Evolutionary conservation across 2,329 filamentous ascomycete genomes (phyloP), one percentile per base, ranked within the genome.

Genomic region (Microcera coccophila): DNA sequence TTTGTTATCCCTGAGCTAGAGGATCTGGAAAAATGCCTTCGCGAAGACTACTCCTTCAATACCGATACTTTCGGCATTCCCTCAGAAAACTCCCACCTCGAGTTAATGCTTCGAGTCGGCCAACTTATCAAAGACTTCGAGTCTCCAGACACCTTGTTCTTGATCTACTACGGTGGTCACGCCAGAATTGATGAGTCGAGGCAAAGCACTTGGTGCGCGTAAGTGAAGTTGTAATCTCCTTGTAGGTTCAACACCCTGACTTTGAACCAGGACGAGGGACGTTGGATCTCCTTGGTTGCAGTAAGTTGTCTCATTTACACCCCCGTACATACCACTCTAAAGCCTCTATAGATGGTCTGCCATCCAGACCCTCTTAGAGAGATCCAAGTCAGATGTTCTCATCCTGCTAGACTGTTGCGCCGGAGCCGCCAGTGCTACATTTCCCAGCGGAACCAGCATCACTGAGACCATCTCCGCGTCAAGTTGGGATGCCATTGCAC

Each of bases 381-480:
- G 77, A 35, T 80, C 76, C 10, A 62, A 70, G 11, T 80, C 76
- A 1, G 77, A 81, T 57, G 74, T 77, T 14, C 62, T 81, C 38
- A 79, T 81, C 41, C 65, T 81, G 1, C 61, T 81, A 12, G 78
- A 81, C 54, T 81, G 78, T 52, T 81, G 78, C 53, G 76, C 78
- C 5, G 76, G 76, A 11, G 78, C 78, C 31, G 78, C 78, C 34
- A 80, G 76, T 47, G 76, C 77, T 12, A 79, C 77, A 1, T 79
- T 79, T 39, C 73, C 76, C 4, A 78, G 70, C 15, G 76, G 78
- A 15, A 72, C 71, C 49, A 79, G 76, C 57, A 78, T 79, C 51
- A 81, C 77, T 3, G 78, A 81, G 61, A 79, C 76, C 8, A 81
- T 81, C 49, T 81, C 77, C 4, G 78, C 78, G 4, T 81, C 76